Percentiles rank a stretch among this genome's conserved stretches.
Conservation (phyloP, 1,139 yeast genomes). For the Scheffersomyces titani region DNA sequence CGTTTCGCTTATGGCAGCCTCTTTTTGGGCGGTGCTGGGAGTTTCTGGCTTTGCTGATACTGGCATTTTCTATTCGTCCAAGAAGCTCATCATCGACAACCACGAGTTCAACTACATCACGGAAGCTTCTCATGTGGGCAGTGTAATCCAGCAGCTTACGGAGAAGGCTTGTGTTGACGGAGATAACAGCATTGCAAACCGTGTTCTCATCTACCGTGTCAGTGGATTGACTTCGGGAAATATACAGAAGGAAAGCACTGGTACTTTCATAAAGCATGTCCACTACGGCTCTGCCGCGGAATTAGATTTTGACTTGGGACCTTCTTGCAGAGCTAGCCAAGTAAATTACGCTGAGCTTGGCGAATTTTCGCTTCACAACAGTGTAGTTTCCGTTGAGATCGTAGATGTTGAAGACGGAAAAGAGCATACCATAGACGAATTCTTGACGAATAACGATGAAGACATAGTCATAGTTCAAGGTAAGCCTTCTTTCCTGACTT, state of each 20-base stretch:
- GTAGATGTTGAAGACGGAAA: constrained; percentile 26
- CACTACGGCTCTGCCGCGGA: constrained; percentile 26
- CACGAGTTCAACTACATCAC: constrained; percentile 19
- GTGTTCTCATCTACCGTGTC: constrained; percentile 24
- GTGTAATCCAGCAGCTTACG: constrained; percentile 16
- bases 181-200: constrained; percentile 10
- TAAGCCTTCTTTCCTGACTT: constrained; percentile 27
- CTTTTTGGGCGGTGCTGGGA: constrained; percentile 2
- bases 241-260: constrained; percentile 6
- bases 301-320: constrained; percentile 22
- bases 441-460: constrained; percentile 10
- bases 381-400: constrained; percentile 16
- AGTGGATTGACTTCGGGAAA: constrained; percentile 13
- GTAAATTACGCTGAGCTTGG: constrained; percentile 6
- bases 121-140: constrained; percentile 16
- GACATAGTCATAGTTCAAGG: constrained; percentile 30
- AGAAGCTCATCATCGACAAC: constrained; percentile 10
- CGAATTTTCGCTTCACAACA: neutral
- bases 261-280: constrained; percentile 29
- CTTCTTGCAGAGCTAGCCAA: constrained; percentile 13
- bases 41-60: constrained; percentile 35
- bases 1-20: constrained; percentile 5
- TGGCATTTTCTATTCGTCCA: constrained; percentile 26
- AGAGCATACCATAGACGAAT: constrained; percentile 18
- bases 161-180: constrained; percentile 16